Evolutionary conservation across 768 basidiomycete genomes (phyloP), one percentile per base, ranked within the genome.

Genomic region (Boletus reticuloceps): DNA sequence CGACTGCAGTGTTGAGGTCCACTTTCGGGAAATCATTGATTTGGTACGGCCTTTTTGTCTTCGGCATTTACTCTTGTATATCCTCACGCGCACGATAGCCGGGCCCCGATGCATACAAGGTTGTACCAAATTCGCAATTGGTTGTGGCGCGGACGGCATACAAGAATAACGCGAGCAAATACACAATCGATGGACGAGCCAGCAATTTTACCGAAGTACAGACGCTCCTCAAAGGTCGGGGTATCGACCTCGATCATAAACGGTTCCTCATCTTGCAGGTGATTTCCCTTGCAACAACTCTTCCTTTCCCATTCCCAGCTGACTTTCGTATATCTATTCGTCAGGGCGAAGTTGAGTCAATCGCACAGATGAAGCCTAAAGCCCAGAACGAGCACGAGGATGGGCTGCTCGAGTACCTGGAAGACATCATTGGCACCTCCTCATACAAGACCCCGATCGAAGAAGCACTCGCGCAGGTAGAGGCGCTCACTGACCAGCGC

Each of bases 351-450:
- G 97, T 98, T 51, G 97, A 99, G 67, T 95, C 92, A 3, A 98
- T 98, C 55, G 95, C 97, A 2, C 94, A 94, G 69, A 98, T 98
- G 97, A 98, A 97, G 68, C 91, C 97, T 7, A 99, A 98, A 72
- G 95, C 90, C 0, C 80, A 83, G 6, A 86, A 83, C 1, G 94
- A 98, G 67, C 94, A 96, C 62, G 96, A 98, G 62, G 96, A 98
- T 51, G 97, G 97, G 6, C 77, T 99, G 0, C 86, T 99, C 8
- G 97, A 99, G 71, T 98, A 98, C 69, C 82, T 98, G 3, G 96
- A 99, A 69, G 97, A 99, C 62, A 98, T 99, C 71, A 94, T 99
- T 43, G 97, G 97, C 16, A 98, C 96, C 0, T 87, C 94, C 0
- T 79, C 82, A 50, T 97, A 91, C 74, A 98, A 98, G 66, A 78